Evolutionary conservation across 2,329 filamentous ascomycete genomes (phyloP).

Genomic region (Pseudogymnoascus pannorum): DNA sequence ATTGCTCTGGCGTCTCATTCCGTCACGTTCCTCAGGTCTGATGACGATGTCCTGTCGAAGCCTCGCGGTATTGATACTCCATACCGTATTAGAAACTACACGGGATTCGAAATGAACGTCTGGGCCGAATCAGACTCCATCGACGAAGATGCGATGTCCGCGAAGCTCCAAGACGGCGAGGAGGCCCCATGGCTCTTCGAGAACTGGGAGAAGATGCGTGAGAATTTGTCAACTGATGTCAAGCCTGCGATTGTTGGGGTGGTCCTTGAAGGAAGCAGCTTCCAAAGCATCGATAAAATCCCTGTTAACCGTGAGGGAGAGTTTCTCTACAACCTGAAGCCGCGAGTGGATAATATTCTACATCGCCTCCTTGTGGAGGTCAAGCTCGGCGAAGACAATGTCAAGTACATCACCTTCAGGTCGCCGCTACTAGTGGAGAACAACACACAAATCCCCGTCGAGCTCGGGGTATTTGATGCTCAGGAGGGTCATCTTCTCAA

Average conservation of each 20-base stretch:
- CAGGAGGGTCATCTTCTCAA: slow-evolving; percentile 86
- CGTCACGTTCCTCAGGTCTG: slow-evolving; percentile 77
- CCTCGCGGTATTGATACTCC: slow-evolving; percentile 86
- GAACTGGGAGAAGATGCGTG: slow-evolving; percentile 91
- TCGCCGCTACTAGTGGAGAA: slow-evolving; percentile 92
- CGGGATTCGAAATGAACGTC: slow-evolving; percentile 81
- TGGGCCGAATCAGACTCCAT: slow-evolving; percentile 60
- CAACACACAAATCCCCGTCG: slow-evolving; percentile 90
- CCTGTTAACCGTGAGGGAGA: slow-evolving; percentile 93
- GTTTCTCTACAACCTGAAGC: slow-evolving; percentile 78
- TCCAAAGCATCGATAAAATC: slow-evolving; percentile 82
- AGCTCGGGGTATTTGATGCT: slow-evolving; percentile 83
- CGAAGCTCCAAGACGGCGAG: slow-evolving; percentile 77
- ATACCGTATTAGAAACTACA: slow-evolving; percentile 91
- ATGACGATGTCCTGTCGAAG: slow-evolving; percentile 89
- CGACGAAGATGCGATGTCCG: slow-evolving; percentile 57
- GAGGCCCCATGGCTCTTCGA: slow-evolving; percentile 96
- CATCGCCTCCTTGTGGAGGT: slow-evolving; percentile 92
- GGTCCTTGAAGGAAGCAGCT: slow-evolving; percentile 84
- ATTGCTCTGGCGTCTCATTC: slow-evolving; percentile 93
- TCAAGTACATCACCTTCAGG: slow-evolving; percentile 94
- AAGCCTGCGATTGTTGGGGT: slow-evolving; percentile 73
- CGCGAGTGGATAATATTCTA: slow-evolving; percentile 74
- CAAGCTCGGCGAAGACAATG: slow-evolving; percentile 82
- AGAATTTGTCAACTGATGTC: slow-evolving; percentile 79